Base-by-base conservation (phyloP, 208 protist species). In the Crithidia bombi region DNA sequence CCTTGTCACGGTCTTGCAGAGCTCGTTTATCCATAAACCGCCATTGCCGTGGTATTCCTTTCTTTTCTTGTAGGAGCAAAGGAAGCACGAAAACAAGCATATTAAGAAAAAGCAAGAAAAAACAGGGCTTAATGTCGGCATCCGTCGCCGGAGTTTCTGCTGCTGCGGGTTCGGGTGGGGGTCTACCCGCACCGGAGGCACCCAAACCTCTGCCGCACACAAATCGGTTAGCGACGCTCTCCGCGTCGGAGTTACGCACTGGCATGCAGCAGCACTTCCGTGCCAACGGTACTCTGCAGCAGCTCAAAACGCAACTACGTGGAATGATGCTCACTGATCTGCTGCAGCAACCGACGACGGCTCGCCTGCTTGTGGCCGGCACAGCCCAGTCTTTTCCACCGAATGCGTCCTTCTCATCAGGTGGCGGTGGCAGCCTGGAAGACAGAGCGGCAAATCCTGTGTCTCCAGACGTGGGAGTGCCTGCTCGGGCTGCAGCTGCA, bases 291-390 rank as follows among this genome's bases (percentile, higher is more conserved):
- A 75, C 83, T 5, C 73, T 96, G 44, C 70, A 82, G n/a, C 63
- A 74, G n/a, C 79, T 96, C 23, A 96, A 96, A 69, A 93, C 88
- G 15, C 88, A 96, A 51, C 81, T 96, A 26, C 87, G 91, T 26
- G 84, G 85, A 28, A 90, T 92, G 49, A 80, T 96, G 63, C 59
- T 93, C 14, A 84, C 82, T 1, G 88, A 93, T 51, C 66, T 96
- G 38, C 58, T 96, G 55, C 69, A 82, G 32, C 71, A 87, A 19
- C 78, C 80, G 25, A 76, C 74, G 47, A 73, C 58, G 5, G 62
- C 63, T 10, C 69, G 47, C 44, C 56, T 70, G 50, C 73, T 73
- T 14, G 69, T 68, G 4, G 41, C 51, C 14, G 66, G 54, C 14
- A 33, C 54, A n/a, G 57, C 65, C 14, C 67, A 67, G 66, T 66